A percentile compares a stretch with the other conserved stretches of the same genome.
Evolutionary conservation across 1,284 basidiomycete species (phyloP).

Genomic region (Mrakiaceae sp.): DNA sequence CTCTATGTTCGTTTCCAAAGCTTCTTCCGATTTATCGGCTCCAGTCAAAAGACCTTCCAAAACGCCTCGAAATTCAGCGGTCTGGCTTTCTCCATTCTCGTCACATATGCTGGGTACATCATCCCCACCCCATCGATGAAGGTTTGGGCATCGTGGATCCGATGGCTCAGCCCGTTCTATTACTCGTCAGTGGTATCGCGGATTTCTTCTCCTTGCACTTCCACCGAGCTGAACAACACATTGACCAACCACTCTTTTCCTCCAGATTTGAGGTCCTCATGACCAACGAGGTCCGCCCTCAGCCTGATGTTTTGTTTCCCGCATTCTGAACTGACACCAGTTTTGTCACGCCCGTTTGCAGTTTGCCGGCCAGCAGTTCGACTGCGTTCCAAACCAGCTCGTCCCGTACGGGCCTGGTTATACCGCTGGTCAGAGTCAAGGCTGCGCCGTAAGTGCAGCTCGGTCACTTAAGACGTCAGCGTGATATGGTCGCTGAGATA

Average conservation of each 20-base stretch:
- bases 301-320: no score
- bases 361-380: not conserved
- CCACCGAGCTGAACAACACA: no score
- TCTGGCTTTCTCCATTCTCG: not conserved
- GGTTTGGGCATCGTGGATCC: not conserved
- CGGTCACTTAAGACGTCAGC: no score
- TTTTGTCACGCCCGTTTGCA: no score
- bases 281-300: not conserved
- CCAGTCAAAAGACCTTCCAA: slow-evolving; percentile 29
- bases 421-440: slow-evolving; percentile 19
- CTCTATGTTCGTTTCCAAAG: no score
- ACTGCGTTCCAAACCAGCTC: slow-evolving; percentile 21
- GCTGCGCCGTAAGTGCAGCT: slow-evolving; percentile 25
- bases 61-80: slow-evolving; percentile 26
- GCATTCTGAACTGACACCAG: no score
- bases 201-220: no score
- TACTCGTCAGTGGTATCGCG: not conserved
- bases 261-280: not conserved
- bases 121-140: not conserved
- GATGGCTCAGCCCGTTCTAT: slow-evolving; percentile 3
- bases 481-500: no score
- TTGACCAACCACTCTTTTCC: no score
- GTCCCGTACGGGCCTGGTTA: slow-evolving; percentile 34
- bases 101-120: slow-evolving; percentile 5
- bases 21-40: slow-evolving; percentile 31